phyloP scores from a whole-genome alignment of 768 basidiomycete genomes.

The Leccinum broughii region DNA sequence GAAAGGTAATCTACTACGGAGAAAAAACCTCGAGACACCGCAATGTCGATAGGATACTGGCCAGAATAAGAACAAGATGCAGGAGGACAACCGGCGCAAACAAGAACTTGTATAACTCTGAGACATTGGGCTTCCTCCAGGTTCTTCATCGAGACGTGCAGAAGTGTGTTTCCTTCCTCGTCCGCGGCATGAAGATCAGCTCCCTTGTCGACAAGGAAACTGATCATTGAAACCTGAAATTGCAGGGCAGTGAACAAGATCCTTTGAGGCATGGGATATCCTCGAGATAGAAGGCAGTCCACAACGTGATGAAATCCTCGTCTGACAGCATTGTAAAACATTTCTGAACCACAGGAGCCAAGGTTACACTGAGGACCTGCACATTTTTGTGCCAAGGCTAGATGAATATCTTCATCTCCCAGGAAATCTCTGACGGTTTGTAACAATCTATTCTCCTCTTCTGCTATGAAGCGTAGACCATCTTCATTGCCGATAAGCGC shows the following conservation, averaged over 20 bases:
- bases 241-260: neutral
- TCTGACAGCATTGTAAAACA: neutral
- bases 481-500: neutral
- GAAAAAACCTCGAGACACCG: neutral
- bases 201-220: neutral
- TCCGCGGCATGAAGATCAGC: neutral
- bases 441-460: neutral
- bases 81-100: neutral
- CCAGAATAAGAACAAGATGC: too few relatives aligned
- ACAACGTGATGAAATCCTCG: neutral
- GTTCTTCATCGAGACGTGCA: neutral
- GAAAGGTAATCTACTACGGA: too few relatives aligned
- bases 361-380: neutral
- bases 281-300: neutral
- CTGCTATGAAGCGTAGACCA: neutral
- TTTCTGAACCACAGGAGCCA: neutral
- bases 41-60: neutral
- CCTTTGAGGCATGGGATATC: neutral
- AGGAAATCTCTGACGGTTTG: neutral
- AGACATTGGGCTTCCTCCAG: neutral
- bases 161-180: too few relatives aligned
- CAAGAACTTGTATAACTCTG: neutral
- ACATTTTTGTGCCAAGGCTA: neutral
- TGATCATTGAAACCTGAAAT: neutral
- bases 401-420: neutral